phyloP scores from a whole-genome alignment of 2,329 filamentous ascomycete genomes.

The Aspergillus oerlinghausenensis region DNA sequence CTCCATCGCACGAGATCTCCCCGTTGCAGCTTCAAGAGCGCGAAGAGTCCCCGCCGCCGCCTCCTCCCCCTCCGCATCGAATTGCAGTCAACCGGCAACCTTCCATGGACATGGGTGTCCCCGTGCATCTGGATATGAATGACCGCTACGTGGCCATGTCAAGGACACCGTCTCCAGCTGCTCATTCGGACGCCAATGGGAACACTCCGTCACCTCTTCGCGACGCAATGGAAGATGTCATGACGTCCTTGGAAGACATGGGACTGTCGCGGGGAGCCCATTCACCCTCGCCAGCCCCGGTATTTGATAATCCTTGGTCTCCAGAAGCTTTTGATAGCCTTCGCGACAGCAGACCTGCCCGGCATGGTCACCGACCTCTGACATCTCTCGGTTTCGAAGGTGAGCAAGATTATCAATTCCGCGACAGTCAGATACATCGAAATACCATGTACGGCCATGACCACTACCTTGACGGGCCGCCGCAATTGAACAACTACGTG shows the following conservation, averaged over 20 bases:
- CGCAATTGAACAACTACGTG: conserved; percentile 79
- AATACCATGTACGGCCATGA: conserved; percentile 32
- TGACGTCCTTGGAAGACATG: conserved; percentile 89
- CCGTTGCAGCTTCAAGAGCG: conserved; percentile 42
- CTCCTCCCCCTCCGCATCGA: conserved; percentile 75
- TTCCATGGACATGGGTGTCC: conserved; percentile 23
- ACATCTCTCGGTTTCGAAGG: conserved; percentile 69
- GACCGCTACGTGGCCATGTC: conserved; percentile 36
- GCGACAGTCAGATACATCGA: conserved; percentile 54
- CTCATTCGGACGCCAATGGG: conserved; percentile 58
- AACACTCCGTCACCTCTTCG: conserved; percentile 86
- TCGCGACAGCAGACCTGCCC: conserved; percentile 27
- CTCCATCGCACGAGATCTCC: conserved; percentile 21
- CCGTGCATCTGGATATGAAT: conserved; percentile 36
- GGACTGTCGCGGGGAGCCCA: conserved; percentile 54
- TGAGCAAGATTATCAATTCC: conserved; percentile 50
- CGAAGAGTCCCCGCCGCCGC: conserved; percentile 73
- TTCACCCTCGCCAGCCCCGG: conserved; percentile 52
- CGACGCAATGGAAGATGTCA: conserved; percentile 96
- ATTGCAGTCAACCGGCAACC: conserved; percentile 46
- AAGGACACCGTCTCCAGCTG: conserved; percentile 46
- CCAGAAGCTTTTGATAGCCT: conserved; percentile 73
- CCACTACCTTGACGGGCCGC: conserved; percentile 51
- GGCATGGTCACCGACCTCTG: conserved; percentile 53
- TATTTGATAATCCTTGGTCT: conserved; percentile 69